Base-by-base conservation (phyloP, 257 asterid species). In the Rubia yunnanensis region DNA sequence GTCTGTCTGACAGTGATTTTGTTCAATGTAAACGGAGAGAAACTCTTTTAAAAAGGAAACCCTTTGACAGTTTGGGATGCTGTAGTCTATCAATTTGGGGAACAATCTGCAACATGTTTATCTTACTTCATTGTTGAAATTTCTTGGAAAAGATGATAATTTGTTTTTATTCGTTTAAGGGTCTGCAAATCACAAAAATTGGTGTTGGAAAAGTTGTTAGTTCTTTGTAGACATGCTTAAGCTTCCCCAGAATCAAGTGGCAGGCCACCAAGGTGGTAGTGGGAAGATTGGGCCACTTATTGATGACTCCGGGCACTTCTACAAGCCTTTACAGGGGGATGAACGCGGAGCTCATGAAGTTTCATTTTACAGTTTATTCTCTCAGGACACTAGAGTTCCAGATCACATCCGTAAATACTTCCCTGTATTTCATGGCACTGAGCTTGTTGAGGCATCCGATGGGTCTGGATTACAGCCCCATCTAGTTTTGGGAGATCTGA, bases 261-360 rank as follows among this genome's bases (percentile, higher is more conserved):
- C 99, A n/a, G 99, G 99, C 1, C 99, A 94, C 77, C 59, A 64
- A 81, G 96, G 95, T 39, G 75, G 36, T 10, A 67, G 31, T 2
- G 97, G 97, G 62, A 78, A 67, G 50, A 89, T 90, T 10, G 99
- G 99, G 10, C 97, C 99, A 11, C 94, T 90, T 11, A 60, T 86
- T 11, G 99, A 90, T 66, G 95, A 86, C 65, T 90, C 94, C 0
- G 99, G 99, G 7, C 82, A 78, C 66, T 94, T 94, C 72, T 94
- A 90, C 89, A 94, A 94, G 84, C 99, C 99, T 69, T 85, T 88
- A 8, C 99, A 94, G 75, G 83, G 92, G 2, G 91, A 76, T 31
- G 88, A 84, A 8, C 97, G 99, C 59, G 99, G 99, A 10, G 44
- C 84, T 0, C 72, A 70, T 1, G 99, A 94, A 77, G 95, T 77